Conservation (phyloP, 2,329 filamentous ascomycete species). For the Aspergillus hortae region DNA sequence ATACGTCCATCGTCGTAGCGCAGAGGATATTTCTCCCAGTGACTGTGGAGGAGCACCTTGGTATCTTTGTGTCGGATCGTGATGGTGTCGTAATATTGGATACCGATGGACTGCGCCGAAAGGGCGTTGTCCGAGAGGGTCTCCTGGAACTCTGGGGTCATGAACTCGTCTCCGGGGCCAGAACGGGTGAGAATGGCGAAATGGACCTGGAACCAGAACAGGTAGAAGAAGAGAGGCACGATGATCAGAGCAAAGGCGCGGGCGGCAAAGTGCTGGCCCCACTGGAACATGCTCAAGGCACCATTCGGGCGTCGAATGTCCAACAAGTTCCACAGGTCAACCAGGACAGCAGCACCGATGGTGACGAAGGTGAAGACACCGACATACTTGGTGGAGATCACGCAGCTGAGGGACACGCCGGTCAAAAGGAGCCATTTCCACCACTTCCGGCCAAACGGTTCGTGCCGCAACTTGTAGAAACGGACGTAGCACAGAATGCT, state of each 20-base stretch:
- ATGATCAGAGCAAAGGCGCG: constrained; percentile 82
- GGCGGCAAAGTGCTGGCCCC: constrained; percentile 85
- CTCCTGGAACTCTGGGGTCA: constrained; percentile 97
- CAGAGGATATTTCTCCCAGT: constrained; percentile 81
- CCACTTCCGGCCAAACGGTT: constrained; percentile 91
- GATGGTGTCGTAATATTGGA: constrained; percentile 87
- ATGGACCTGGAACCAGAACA: constrained; percentile 99
- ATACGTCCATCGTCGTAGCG: constrained; percentile 97
- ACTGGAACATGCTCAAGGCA: constrained; percentile 72
- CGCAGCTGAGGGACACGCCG: constrained; percentile 89
- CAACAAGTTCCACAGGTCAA: constrained; percentile 93
- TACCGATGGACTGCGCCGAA: constrained; percentile 77
- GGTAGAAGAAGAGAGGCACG: constrained; percentile 93
- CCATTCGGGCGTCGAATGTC: constrained; percentile 82
- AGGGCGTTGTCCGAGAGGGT: constrained; percentile 93
- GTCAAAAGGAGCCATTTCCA: constrained; percentile 99
- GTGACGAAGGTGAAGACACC: constrained; percentile 96
- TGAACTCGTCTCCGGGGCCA: constrained; percentile 96
- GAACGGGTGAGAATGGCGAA: constrained; percentile 85
- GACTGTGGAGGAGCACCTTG: constrained; percentile 92
- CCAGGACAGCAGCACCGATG: constrained; percentile 86
- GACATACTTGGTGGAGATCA: constrained; percentile 98
- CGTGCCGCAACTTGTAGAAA: constrained; percentile 93
- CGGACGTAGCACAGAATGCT: constrained; percentile 92
- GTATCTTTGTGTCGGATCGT: constrained; percentile 95